Evolutionary conservation across 106 monocot species (phyloP).

Genomic region (Dendrobium nobile): DNA sequence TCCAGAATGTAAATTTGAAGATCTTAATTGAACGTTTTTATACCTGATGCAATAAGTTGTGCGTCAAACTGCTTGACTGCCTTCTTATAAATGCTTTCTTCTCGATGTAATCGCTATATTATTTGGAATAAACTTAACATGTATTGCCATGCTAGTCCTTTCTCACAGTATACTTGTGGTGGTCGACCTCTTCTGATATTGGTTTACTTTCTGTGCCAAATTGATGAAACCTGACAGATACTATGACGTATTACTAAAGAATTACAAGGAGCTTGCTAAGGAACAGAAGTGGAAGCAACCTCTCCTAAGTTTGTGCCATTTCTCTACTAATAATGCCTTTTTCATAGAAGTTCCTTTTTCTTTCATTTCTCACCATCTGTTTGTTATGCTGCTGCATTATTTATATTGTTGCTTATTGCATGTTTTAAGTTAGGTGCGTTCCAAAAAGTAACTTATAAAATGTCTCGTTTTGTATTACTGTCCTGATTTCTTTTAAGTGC

Average conservation of each 20-base stretch:
- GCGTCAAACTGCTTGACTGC: neutral
- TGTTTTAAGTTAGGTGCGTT: neutral
- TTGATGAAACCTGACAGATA: conserved; percentile 34
- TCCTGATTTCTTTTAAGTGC: neutral
- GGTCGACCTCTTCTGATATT: neutral
- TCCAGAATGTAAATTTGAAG: neutral
- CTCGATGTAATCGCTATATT: neutral
- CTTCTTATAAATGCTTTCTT: neutral
- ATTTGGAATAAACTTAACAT: neutral
- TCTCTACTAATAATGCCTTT: neutral
- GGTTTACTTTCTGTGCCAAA: neutral
- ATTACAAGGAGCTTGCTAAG: conserved; percentile 44
- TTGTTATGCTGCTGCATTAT: neutral
- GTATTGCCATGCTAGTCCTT: neutral
- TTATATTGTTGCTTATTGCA: neutral
- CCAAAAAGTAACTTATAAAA: neutral
- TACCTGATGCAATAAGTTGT: neutral
- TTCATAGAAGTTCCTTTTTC: neutral
- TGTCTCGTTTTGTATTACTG: neutral
- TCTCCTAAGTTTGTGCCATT: conserved; percentile 37
- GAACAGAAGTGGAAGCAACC: conserved; percentile 59
- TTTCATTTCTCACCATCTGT: neutral
- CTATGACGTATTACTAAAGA: conserved; percentile 66
- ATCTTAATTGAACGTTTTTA: neutral
- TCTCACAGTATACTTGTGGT: neutral